Evolutionary conservation across 192 early-diverging fungal genomes (phyloP).

Genomic region (Linnemannia hyalina): DNA sequence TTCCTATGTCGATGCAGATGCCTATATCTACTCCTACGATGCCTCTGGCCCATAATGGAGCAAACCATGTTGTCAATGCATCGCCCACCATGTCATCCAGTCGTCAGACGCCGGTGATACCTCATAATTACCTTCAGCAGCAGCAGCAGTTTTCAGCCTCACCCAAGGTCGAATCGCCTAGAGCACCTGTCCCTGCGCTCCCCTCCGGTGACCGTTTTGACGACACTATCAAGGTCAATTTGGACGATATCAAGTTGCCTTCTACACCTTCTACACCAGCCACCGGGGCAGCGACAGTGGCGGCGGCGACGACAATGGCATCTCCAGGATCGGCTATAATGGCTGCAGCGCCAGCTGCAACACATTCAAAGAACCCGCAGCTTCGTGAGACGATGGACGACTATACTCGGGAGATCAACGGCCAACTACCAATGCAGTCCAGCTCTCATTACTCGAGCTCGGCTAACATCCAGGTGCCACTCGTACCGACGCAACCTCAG

Average conservation of each 20-base stretch:
- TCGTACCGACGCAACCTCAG: conserved; percentile 16
- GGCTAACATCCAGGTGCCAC: background rate
- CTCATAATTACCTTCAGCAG: conserved; percentile 14
- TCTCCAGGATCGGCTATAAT: background rate
- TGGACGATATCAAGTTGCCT: conserved; percentile 38
- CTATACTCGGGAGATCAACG: background rate
- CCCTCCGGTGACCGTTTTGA: conserved; percentile 17
- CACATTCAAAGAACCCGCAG: conserved; percentile 36
- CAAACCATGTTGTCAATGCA: conserved; percentile 6
- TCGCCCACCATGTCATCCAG: conserved; percentile 8
- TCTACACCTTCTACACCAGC: conserved; percentile 15
- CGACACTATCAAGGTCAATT: conserved; percentile 36
- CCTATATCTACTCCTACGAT: background rate
- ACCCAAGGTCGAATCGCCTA: conserved; percentile 8
- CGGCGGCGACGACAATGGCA: background rate
- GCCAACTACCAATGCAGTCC: background rate
- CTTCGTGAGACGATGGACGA: conserved; percentile 11
- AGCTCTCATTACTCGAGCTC: background rate
- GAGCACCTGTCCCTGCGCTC: background rate
- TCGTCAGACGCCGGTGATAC: conserved; percentile 19
- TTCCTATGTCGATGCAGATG: background rate
- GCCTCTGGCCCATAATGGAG: background rate
- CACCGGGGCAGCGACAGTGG: background rate
- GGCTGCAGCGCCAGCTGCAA: background rate
- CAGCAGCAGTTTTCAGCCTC: conserved; percentile 13